These are phyloP conservation scores for Nigrospora osmanthi DNA, from an alignment of 2,329 filamentous ascomycete genomes.

Conservation along the genomic window DNA sequence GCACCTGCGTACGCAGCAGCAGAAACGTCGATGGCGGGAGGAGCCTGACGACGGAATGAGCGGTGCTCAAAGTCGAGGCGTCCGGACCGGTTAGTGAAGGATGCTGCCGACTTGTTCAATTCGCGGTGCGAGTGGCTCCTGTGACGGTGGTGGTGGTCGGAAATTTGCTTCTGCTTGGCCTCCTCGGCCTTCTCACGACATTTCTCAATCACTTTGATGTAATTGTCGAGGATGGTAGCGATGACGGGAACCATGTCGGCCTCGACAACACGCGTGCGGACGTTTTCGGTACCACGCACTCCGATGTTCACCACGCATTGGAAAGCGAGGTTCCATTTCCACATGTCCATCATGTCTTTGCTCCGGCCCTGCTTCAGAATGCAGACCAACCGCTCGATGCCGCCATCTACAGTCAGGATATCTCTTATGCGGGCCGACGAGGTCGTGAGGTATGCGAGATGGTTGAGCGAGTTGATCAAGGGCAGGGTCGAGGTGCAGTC, in stretches of 20 bases:
- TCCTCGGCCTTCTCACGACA: slow-evolving; percentile 82
- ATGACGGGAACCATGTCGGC: slow-evolving; percentile 99
- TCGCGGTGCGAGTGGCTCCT: slow-evolving; percentile 40
- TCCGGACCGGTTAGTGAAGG: slow-evolving; percentile 44
- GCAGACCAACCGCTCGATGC: slow-evolving; percentile 91
- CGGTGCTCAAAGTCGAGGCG: slow-evolving; percentile 53
- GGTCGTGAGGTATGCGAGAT: slow-evolving; percentile 95
- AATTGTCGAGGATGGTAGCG: slow-evolving; percentile 95
- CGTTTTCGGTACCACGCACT: slow-evolving; percentile 87
- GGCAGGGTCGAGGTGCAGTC: slow-evolving; percentile 97
- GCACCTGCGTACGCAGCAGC: slow-evolving; percentile 34
- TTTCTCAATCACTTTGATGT: slow-evolving; percentile 92
- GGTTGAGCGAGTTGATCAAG: slow-evolving; percentile 97
- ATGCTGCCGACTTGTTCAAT: slow-evolving; percentile 35
- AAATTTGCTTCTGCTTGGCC: slow-evolving; percentile 62
- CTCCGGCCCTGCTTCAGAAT: slow-evolving; percentile 96
- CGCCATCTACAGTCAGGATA: slow-evolving; percentile 96
- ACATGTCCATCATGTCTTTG: slow-evolving; percentile 99
- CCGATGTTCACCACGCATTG: slow-evolving; percentile 99
- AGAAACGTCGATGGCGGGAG: slow-evolving; percentile 76
- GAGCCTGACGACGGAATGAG: slow-evolving; percentile 66
- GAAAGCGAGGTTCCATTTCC: slow-evolving; percentile 99
- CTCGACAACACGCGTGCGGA: slow-evolving; percentile 91
- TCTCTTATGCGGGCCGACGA: slow-evolving; percentile 96
- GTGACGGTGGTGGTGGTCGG: slow-evolving; percentile 43